These are phyloP conservation scores for Salix caprea DNA, from an alignment of 345 rosid genomes.

Conservation along the genomic window DNA sequence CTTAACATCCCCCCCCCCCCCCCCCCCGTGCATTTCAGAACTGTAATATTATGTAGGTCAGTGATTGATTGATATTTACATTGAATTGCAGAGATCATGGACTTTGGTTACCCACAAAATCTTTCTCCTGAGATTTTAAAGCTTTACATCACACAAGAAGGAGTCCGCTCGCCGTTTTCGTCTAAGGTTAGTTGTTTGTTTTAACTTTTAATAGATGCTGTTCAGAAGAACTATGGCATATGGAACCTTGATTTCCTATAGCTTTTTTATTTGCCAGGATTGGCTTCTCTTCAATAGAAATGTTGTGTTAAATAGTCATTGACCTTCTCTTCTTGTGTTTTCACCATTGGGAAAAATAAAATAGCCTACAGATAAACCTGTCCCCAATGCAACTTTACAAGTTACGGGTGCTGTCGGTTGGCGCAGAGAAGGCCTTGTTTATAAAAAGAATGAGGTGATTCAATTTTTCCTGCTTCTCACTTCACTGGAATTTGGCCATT, in stretches of 20 bases:
- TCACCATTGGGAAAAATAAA: slow-evolving; percentile 4
- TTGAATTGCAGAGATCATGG: slow-evolving; percentile 81
- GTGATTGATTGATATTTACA: not conserved
- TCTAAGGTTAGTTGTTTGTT: slow-evolving; percentile 60
- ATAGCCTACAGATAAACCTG: slow-evolving; percentile 83
- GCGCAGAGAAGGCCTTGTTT: slow-evolving; percentile 96
- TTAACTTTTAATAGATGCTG: not conserved
- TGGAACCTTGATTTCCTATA: not conserved
- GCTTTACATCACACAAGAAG: slow-evolving; percentile 97
- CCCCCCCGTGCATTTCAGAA: not conserved
- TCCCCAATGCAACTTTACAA: slow-evolving; percentile 98
- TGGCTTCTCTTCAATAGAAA: not conserved
- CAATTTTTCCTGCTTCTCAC: not conserved
- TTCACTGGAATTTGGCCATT: slow-evolving; percentile 1
- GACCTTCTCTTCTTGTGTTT: not conserved
- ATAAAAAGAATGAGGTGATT: slow-evolving; percentile 93
- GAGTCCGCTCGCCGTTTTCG: slow-evolving; percentile 94
- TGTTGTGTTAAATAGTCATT: slow-evolving; percentile 5
- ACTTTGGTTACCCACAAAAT: slow-evolving; percentile 94
- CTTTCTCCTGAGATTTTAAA: slow-evolving; percentile 97
- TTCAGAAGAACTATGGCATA: not conserved
- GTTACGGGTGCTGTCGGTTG: slow-evolving; percentile 99
- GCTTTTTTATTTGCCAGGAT: not conserved
- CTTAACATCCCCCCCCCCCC: not conserved
- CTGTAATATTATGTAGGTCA: not conserved